phyloP scores from a whole-genome alignment of 2,329 filamentous ascomycete species.

The Lachnellula hyalina region DNA sequence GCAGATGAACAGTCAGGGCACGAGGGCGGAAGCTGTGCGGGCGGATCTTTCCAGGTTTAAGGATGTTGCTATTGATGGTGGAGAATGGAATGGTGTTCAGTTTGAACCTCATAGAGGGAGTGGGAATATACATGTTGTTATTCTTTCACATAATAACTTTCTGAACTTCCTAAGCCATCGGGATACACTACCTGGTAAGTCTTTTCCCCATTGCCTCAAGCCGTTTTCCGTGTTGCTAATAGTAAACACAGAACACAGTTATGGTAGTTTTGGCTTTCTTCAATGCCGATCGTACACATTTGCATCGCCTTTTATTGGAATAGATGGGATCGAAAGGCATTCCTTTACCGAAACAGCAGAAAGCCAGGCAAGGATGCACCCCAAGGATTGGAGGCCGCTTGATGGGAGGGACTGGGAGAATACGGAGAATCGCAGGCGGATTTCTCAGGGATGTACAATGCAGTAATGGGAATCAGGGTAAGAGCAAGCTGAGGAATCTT shows the following conservation, averaged over 20 bases:
- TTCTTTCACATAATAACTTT: constrained; percentile 11
- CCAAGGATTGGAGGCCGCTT: neutral
- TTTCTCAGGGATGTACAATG: neutral
- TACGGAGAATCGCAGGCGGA: neutral
- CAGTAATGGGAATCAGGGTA: neutral
- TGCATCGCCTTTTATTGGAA: neutral
- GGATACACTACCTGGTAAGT: neutral
- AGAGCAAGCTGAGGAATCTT: no score
- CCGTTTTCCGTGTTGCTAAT: neutral
- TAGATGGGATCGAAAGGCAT: neutral
- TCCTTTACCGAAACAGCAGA: neutral
- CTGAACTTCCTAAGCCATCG: neutral
- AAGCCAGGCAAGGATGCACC: neutral
- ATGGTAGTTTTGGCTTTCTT: neutral
- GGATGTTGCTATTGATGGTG: constrained; percentile 1
- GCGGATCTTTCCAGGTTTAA: constrained; percentile 1
- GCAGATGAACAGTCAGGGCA: neutral
- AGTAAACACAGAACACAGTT: neutral
- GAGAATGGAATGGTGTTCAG: constrained; percentile 7
- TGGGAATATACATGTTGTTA: constrained; percentile 7
- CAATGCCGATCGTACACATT: neutral
- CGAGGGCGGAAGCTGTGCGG: constrained; percentile 1
- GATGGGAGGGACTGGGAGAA: neutral
- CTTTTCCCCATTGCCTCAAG: neutral
- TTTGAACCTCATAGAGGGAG: neutral